A percentile compares a stretch with the other conserved stretches of the same genome.
These are phyloP conservation scores for Cercospora zeae-maydis DNA, from an alignment of 2,329 filamentous ascomycete species.

Conservation along the genomic window DNA sequence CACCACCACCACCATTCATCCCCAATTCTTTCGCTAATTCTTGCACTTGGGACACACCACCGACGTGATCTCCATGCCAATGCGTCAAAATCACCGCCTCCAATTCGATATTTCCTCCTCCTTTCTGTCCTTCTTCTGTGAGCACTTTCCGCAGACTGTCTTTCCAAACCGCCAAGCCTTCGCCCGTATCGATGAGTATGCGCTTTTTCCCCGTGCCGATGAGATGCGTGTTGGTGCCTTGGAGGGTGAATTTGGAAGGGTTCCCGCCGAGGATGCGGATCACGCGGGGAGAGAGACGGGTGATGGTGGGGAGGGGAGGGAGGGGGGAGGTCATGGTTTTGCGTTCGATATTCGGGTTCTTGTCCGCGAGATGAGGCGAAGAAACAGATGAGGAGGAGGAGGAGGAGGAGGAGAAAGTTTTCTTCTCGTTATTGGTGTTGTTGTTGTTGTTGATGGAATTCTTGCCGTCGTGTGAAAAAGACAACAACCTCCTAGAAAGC, in stretches of 20 bases:
- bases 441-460: background rate
- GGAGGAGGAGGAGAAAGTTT: background rate
- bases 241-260: constrained; percentile 74
- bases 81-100: constrained; percentile 76
- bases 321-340: constrained; percentile 38
- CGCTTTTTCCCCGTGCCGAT: constrained; percentile 70
- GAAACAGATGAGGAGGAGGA: background rate
- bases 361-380: too few relatives aligned
- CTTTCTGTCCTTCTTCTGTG: constrained; percentile 49
- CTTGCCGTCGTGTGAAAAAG: too few relatives aligned
- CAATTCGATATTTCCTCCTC: constrained; percentile 53
- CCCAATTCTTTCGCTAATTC: constrained; percentile 19
- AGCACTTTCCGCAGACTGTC: constrained; percentile 62
- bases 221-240: constrained; percentile 92
- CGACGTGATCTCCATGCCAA: constrained; percentile 85
- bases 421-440: background rate
- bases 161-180: constrained; percentile 74
- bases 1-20: background rate
- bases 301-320: constrained; percentile 65
- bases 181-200: constrained; percentile 84
- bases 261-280: constrained; percentile 88
- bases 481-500: background rate
- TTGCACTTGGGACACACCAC: constrained; percentile 66
- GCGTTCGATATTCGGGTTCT: too few relatives aligned
- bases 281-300: constrained; percentile 71